Base-by-base conservation (phyloP, 768 basidiomycete species). In the Suillus paluster region DNA sequence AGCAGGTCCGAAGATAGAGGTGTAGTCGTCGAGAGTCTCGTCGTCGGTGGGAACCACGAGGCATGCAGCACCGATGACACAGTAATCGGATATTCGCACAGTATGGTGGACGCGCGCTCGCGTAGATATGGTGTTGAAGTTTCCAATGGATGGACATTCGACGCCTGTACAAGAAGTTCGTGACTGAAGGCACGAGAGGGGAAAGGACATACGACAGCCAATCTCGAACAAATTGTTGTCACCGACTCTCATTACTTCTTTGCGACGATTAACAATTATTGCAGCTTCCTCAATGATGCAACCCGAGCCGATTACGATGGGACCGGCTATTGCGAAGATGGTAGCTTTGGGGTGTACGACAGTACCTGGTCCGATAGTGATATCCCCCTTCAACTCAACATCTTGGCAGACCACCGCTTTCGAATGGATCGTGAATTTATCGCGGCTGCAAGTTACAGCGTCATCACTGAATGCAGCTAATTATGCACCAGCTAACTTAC, bases 221-320 rank as follows among this genome's bases (percentile, higher is more conserved):
- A 97, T 94, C 77, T 97, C 94, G 69, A 99, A 97, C 61, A 95
- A 79, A 73, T 98, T 98, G 63, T 92, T 88, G 73, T 97, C 89
- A 6, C 97, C 97, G 53, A 99, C 94, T 21, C 89, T 86, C 94
- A 98, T 94, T 39, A 90, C 85, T 70, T 94, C 91, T 69, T 91
- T 94, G 58, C 63, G 91, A 86, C 93, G 83, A 75, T 99, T 98
- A 57, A 97, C 90, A 64, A 99, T 86, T 68, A 97, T 89, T 6
- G 86, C 92, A 12, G 85, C 85, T 72, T 99, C 97, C 70, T 99
- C 97, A 61, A 99, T 86, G 68, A 98, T 92, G 71, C 94, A 95
- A 57, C 90, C 86, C 23, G 85, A 80, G 15, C 95, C 97, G 58
- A 99, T 90, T 49, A 95, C 83, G 66, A 99, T 96, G 3, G 95